Evolutionary conservation across 345 rosid genomes (phyloP), one percentile per base, ranked within the genome.

Genomic region (Gossypium raimondii): DNA sequence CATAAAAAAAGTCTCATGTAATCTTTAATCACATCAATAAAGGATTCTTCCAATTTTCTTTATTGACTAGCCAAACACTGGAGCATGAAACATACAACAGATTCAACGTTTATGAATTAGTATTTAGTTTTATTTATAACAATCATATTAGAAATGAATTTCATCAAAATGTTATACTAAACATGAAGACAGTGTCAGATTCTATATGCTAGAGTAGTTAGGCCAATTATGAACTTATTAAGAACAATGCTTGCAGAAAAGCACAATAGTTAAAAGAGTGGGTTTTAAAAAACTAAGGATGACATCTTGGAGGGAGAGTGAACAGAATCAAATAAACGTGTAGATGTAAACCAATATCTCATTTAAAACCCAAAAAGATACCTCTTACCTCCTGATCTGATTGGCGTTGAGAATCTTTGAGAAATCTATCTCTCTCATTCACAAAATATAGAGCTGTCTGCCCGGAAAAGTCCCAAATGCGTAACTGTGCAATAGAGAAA

Each of bases 381-480:
- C 73, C 68, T 82, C 88, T 78, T 83, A 93, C 99, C 88, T 93
- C 99, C 73, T 85, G 90, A 83, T 91, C 99, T 69, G 87, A 76
- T 76, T 80, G 92, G 65, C 86, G 91, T 76, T 74, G 92, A 84
- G 78, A 72, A 18, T 88, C 95, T 79, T 87, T 88, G 45, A 74
- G 76, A 55, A 81, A 78, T 76, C 82, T 87, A 77, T 73, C 82
- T 81, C 80, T 77, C 71, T 91, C 97, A 75, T 83, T 87, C 56
- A 78, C 67, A 60, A 88, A 86, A 84, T 80, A 83, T 73, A 83
- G 80, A 64, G 86, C 78, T 63, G 93, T 93, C 81, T 88, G 93
- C 72, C 97, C 93, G 57, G 94, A 95, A 82, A 90, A 90, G 80
- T 93, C 99, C 98, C 99, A 93, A 59, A 95, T 89, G 47, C 88